phyloP scores from a whole-genome alignment of 2,329 filamentous ascomycete species.

The Diaporthe capsici region DNA sequence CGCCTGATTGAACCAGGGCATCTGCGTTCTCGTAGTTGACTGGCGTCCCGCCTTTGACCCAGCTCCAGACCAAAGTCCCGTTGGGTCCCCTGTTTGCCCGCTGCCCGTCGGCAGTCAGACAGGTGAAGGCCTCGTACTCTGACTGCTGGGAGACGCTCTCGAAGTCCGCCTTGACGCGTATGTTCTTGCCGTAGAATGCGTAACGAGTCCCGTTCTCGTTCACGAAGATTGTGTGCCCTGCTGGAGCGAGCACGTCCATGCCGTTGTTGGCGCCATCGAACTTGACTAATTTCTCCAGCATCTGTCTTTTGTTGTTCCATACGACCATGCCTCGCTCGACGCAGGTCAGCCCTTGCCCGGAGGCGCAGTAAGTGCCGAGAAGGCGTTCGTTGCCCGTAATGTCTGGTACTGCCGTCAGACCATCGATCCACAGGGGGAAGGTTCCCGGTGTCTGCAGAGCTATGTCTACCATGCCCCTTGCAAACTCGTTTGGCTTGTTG shows the following conservation, averaged over 20 bases:
- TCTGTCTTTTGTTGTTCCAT: constrained; percentile 35
- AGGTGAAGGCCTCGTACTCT: constrained; percentile 42
- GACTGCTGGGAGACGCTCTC: constrained; percentile 31
- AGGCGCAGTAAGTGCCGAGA: constrained; percentile 35
- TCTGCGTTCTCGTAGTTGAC: constrained; percentile 38
- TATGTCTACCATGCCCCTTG: constrained; percentile 36
- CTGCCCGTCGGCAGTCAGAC: constrained; percentile 27
- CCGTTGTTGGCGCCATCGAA: constrained; percentile 8
- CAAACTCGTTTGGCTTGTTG: constrained; percentile 30
- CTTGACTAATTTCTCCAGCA: constrained; percentile 27
- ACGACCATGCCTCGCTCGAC: constrained; percentile 35
- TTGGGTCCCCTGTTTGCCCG: constrained; percentile 29
- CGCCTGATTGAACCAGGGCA: constrained; percentile 14
- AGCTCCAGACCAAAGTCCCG: constrained; percentile 36
- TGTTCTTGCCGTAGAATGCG: constrained; percentile 39
- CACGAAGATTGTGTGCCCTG: constrained; percentile 37
- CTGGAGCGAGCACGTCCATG: constrained; percentile 18
- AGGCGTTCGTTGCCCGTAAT: constrained; percentile 25
- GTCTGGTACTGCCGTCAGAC: constrained; percentile 35
- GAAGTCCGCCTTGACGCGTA: constrained; percentile 39
- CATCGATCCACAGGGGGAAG: constrained; percentile 40
- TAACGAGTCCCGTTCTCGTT: constrained; percentile 33
- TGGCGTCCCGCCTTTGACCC: constrained; percentile 38
- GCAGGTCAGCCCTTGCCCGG: constrained; percentile 21
- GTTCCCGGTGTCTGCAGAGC: constrained; percentile 22